Conservation (phyloP, 192 early-diverging fungal species). For the Rhizoclosmatium sp. region DNA sequence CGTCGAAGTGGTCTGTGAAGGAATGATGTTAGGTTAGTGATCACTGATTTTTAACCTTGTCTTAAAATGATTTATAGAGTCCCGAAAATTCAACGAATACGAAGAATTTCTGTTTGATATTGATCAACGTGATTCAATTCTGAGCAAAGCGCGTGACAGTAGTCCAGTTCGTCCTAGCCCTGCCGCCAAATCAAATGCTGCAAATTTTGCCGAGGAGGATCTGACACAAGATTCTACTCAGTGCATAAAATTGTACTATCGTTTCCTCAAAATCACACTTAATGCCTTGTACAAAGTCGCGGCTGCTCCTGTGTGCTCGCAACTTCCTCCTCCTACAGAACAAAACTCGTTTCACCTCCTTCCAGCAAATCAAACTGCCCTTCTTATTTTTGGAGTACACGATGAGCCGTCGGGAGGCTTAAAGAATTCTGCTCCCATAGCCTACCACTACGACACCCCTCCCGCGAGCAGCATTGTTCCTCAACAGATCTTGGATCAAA, state of each 20-base stretch:
- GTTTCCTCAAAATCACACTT: constrained; percentile 72
- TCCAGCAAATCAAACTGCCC: neutral
- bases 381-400: constrained; percentile 4
- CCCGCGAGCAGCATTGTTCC: constrained; percentile 4
- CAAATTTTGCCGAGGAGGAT: neutral
- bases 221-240: constrained; percentile 62
- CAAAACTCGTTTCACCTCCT: constrained; percentile 1
- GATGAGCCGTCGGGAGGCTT: neutral
- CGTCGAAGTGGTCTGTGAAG: constrained; percentile 77
- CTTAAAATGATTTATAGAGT: constrained; percentile 56
- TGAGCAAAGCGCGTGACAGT: neutral
- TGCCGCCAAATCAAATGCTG: neutral
- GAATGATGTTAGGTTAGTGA: constrained; percentile 74
- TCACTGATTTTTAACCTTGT: neutral
- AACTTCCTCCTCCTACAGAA: constrained; percentile 12
- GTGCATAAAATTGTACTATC: constrained; percentile 70
- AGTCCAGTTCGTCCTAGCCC: constrained; percentile 6
- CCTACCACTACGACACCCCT: constrained; percentile 31
- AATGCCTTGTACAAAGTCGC: constrained; percentile 69
- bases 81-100: constrained; percentile 71
- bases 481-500: constrained; percentile 61
- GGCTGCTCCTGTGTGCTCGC: constrained; percentile 21
- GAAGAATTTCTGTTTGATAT: constrained; percentile 79
- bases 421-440: constrained; percentile 2
- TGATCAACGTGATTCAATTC: constrained; percentile 45